A percentile compares a stretch with the other conserved stretches of the same genome.
Conservation (phyloP, 371 early-diverging fungal species). For the Rhizopus arrhizus region DNA sequence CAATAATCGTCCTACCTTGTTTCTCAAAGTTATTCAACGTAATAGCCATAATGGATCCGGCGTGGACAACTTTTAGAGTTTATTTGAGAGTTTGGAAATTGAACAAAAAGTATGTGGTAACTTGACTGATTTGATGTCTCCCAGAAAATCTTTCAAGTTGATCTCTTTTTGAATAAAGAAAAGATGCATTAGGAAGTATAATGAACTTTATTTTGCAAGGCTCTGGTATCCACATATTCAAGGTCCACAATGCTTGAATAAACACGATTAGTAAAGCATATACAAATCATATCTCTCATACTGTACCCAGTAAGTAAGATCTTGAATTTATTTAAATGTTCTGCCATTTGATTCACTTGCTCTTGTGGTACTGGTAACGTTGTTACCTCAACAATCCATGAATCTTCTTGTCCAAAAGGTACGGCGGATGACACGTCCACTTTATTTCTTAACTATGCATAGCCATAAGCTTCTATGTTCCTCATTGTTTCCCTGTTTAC, state of each 20-base stretch:
- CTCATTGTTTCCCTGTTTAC: slow-evolving; percentile 17
- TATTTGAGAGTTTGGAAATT: slow-evolving; percentile 92
- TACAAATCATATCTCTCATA: background rate
- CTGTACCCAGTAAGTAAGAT: slow-evolving; percentile 45
- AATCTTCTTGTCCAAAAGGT: slow-evolving; percentile 33
- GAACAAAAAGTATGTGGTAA: slow-evolving; percentile 95
- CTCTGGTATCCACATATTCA: slow-evolving; percentile 53
- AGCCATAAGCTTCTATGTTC: background rate
- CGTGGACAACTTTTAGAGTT: slow-evolving; percentile 96
- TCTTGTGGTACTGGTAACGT: slow-evolving; percentile 49
- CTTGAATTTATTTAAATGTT: slow-evolving; percentile 47
- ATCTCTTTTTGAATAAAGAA: slow-evolving; percentile 1
- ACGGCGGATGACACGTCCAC: slow-evolving; percentile 37
- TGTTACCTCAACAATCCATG: slow-evolving; percentile 52
- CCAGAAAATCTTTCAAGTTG: slow-evolving; percentile 16
- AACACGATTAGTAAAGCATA: background rate
- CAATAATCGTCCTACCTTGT: slow-evolving; percentile 95
- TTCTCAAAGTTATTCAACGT: slow-evolving; percentile 95
- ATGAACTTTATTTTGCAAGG: slow-evolving; percentile 51
- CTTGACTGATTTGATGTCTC: slow-evolving; percentile 55
- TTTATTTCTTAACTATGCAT: slow-evolving; percentile 37
- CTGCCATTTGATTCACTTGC: slow-evolving; percentile 53
- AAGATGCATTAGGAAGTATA: slow-evolving; percentile 28
- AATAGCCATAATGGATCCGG: slow-evolving; percentile 95
- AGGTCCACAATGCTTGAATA: slow-evolving; percentile 43